Evolutionary conservation across 2,329 filamentous ascomycete species (phyloP), one percentile per base, ranked within the genome.

Genomic region (Fusarium humuli): DNA sequence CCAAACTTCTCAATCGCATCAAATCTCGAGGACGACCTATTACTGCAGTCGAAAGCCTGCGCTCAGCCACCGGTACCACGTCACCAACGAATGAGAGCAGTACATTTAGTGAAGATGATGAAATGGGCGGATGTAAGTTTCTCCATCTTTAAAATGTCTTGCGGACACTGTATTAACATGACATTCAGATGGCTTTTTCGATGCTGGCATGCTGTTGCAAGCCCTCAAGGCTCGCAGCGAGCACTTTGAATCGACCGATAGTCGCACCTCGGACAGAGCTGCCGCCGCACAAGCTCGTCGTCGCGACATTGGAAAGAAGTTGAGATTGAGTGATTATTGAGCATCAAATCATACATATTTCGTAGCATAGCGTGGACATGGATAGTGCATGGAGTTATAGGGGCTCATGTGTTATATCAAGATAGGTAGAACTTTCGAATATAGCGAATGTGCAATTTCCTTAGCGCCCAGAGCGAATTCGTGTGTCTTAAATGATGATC

Each of bases 201-300:
- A 98, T 78, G 94, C 95, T 1, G 95, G 95, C 16, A 97, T 98
- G 94, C 87, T 98, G 7, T 85, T 96, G 25, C 93, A 97, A 79
- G 94, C 94, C 3, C 88, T 97, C 61, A 94, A 94, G 78, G 91
- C 91, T 4, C 87, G 91, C 53, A 86, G 87, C 18, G 85, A 89
- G 60, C 84, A 82, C 6, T 79, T 83, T 8, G 86, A 88, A 56
- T 75, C 81, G 5, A 83, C 80, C 45, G 86, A 89, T 67, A 81
- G 81, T 12, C 88, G 86, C 72, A 79, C 85, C 2, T 86, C 85
- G 46, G 89, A 91, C 73, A 84, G 88, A 60, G 89, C 89, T 13
- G 89, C 89, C 7, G 86, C 86, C 7, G 86, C 87, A 45, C 83
- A 85, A 61, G 86, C 86, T 9, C 80, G 85, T 61, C 83, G 91